Conservation (phyloP, 2,329 filamentous ascomycete species). For the Botrytis porri region DNA sequence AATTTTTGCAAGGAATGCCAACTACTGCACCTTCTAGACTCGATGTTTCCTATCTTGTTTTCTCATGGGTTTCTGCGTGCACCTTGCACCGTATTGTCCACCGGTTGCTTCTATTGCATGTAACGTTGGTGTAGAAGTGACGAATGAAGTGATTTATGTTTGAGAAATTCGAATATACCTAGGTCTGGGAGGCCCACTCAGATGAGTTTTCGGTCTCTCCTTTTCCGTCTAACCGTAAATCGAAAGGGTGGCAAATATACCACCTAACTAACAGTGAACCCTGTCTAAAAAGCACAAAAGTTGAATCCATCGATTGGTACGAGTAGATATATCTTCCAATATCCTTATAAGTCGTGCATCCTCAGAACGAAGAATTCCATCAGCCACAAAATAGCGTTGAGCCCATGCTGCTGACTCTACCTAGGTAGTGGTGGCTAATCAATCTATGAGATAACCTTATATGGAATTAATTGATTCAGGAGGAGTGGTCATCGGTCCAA, state of each 20-base stretch:
- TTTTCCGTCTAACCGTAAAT: neutral
- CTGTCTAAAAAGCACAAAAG: neutral
- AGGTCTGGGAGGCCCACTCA: neutral
- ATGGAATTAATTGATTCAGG: neutral
- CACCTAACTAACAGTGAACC: neutral
- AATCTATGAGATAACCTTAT: neutral
- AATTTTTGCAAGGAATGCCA: neutral
- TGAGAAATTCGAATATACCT: too few species aligned
- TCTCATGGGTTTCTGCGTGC: neutral
- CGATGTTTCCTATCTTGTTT: neutral
- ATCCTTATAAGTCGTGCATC: neutral
- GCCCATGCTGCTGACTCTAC: neutral
- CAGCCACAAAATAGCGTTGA: too few species aligned
- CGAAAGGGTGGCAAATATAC: neutral
- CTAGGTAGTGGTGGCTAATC: neutral
- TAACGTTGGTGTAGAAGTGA: neutral
- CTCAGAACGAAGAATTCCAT: neutral
- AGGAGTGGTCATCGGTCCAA: neutral
- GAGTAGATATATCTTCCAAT: neutral
- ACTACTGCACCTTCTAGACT: neutral
- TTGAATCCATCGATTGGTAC: neutral
- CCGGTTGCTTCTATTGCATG: neutral
- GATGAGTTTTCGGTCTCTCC: neutral
- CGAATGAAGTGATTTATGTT: neutral
- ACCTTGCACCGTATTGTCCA: neutral